phyloP scores from a whole-genome alignment of 1,284 basidiomycete species.

The Cryptococcus sp. region DNA sequence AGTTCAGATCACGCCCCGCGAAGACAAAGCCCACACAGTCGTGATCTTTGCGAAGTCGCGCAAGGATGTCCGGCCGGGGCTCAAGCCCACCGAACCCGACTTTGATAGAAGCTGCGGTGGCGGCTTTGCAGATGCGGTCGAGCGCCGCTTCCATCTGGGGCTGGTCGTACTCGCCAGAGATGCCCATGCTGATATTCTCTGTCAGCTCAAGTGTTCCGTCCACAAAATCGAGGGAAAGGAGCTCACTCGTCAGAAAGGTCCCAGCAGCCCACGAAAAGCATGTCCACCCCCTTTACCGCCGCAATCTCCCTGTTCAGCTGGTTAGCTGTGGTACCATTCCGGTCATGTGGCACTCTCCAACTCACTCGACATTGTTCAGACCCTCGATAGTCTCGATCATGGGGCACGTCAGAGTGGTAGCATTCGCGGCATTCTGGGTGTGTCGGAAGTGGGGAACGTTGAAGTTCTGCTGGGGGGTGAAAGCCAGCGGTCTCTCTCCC shows the following conservation, averaged over 20 bases:
- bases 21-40: no score
- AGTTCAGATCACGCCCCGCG: no score
- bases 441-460: conserved; percentile 6
- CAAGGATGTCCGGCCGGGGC: no score
- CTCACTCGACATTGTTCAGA: conserved; percentile 8
- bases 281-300: conserved; percentile 5
- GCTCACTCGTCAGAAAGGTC: conserved; percentile 13
- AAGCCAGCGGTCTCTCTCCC: conserved; percentile 15
- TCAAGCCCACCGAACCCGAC: no score
- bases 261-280: conserved; percentile 2
- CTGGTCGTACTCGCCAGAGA: conserved; percentile 12
- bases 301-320: conserved; percentile 2
- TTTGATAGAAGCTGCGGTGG: not conserved
- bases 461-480: conserved; percentile 14
- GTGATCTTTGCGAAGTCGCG: no score
- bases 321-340: no score
- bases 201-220: not conserved
- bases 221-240: not conserved
- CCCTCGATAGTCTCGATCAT: conserved; percentile 20
- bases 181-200: conserved; percentile 11
- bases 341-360: no score
- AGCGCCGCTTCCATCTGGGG: conserved; percentile 13
- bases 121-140: conserved; percentile 13
- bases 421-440: conserved; percentile 9
- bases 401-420: conserved; percentile 7